These are phyloP conservation scores for Achlya hypogyna DNA, from an alignment of 352 stramenopile species.

Conservation along the genomic window DNA sequence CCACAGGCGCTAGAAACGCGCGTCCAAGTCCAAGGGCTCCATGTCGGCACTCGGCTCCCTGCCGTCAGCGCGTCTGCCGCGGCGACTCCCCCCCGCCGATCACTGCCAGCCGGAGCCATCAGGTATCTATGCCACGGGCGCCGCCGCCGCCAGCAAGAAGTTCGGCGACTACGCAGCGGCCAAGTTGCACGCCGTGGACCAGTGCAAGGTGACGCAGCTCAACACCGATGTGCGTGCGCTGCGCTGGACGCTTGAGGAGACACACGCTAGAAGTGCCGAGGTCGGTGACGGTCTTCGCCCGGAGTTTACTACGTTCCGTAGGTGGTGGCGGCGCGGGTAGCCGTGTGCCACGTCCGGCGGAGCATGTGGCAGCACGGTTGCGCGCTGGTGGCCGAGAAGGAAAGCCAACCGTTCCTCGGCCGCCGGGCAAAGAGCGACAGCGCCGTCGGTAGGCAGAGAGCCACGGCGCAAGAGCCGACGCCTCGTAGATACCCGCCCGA, in stretches of 20 bases:
- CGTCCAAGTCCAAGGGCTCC: background rate
- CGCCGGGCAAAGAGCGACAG: too few species aligned
- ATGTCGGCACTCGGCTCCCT: background rate
- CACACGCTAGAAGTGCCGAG: background rate
- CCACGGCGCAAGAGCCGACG: too few species aligned
- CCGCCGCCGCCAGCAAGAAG: background rate
- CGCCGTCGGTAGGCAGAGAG: too few species aligned
- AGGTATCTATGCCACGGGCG: background rate
- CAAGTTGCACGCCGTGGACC: background rate
- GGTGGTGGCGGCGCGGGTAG: too few species aligned
- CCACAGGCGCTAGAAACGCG: background rate
- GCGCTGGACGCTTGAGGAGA: background rate
- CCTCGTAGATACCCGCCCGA: constrained; percentile 32
- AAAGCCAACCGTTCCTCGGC: too few species aligned
- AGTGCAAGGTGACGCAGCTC: background rate
- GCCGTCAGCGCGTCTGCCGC: background rate
- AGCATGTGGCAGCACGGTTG: too few species aligned
- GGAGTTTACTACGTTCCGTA: too few species aligned
- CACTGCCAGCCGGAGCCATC: background rate
- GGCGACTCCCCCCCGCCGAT: background rate
- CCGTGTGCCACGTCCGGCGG: too few species aligned
- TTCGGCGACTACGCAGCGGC: background rate
- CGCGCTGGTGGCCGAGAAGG: too few species aligned
- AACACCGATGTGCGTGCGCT: background rate
- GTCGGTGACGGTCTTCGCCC: too few species aligned